Base-by-base conservation (phyloP, 2,329 filamentous ascomycete species). In the Stachybotrys chartarum region DNA sequence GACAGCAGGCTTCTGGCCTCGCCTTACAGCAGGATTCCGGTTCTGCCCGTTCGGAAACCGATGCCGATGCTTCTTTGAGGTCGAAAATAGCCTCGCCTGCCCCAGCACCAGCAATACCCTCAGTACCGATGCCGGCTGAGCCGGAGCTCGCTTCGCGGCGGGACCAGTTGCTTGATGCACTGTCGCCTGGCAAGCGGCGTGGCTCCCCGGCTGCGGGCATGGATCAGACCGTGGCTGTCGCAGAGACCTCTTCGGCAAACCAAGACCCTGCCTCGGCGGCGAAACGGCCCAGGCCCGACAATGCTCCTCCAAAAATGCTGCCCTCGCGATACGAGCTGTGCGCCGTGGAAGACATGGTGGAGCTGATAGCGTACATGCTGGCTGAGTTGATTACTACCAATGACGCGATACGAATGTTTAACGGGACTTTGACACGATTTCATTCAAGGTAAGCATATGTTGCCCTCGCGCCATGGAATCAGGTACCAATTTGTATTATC, bases 311-410 rank as follows among this genome's bases (percentile, higher is more conserved):
- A 46, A 87, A 85, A 65, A 63, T 80, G 8, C 65, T 94, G 67
- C 88, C 94, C 1, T 72, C 81, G 57, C 79, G 81, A 64, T 99
- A 99, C 70, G 91, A 96, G 70, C 76, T 85, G 11, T 96, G 90
- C 68, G 79, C 87, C 45, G 83, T 90, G 8, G 88, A 91, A 65
- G 92, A 97, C 68, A 83, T 99, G 68, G 94, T 96, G 31, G 80
- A 93, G 47, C 76, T 99, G 58, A 94, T 99, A 61, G 86, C 92
- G 50, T 90, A 95, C 66, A 97, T 99, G 94, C 80, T 99, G 51
- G 87, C 92, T 71, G 94, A 99, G 72, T 78, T 99, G 51, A 96
- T 99, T 62, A 86, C 90, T 58, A 90, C 93, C 59, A 99, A 99
- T 66, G 94, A 99, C 70, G 92, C 93, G 50, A 82, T 97, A 55